A percentile compares a stretch with the other conserved stretches of the same genome.
Conservation (phyloP, 768 basidiomycete genomes). For the Kwoniella sp. region DNA sequence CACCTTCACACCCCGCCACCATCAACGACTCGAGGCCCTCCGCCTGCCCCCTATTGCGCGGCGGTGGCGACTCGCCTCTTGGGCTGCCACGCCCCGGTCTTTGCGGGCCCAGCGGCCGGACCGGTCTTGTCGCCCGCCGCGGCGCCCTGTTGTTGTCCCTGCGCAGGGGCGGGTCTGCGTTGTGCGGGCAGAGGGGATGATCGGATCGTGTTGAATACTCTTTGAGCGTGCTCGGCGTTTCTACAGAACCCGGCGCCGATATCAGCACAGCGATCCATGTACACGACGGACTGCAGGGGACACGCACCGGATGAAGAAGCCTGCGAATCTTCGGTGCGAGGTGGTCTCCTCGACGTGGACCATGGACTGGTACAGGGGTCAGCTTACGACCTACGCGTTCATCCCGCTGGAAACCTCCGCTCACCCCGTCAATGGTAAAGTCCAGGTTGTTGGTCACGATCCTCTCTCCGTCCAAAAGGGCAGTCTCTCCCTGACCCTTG, state of each 20-base stretch:
- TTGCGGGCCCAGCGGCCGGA: constrained; percentile 4
- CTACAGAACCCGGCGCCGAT: background rate
- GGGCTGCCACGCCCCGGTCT: constrained; percentile 12
- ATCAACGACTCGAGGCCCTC: background rate
- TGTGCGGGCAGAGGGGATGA: constrained; percentile 56
- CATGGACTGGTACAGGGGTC: constrained; percentile 65
- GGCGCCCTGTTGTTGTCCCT: background rate
- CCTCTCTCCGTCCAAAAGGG: constrained; percentile 73
- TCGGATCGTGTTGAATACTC: constrained; percentile 74
- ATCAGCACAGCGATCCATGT: background rate
- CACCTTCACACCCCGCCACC: background rate
- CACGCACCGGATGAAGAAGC: constrained; percentile 84
- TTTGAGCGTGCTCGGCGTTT: constrained; percentile 81
- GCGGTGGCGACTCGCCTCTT: constrained; percentile 18
- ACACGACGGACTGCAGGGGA: background rate
- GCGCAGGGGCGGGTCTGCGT: constrained; percentile 1
- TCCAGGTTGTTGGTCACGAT: constrained; percentile 89
- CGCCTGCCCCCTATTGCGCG: constrained; percentile 2
- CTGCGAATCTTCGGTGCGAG: constrained; percentile 84
- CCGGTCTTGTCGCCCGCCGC: constrained; percentile 1
- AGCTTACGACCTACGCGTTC: background rate
- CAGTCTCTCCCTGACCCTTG: constrained; percentile 51
- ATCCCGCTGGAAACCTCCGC: constrained; percentile 33
- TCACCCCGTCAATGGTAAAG: constrained; percentile 88
- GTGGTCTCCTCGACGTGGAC: constrained; percentile 94